Conservation (phyloP, 2,329 filamentous ascomycete genomes). For the Colletotrichum sojae region DNA sequence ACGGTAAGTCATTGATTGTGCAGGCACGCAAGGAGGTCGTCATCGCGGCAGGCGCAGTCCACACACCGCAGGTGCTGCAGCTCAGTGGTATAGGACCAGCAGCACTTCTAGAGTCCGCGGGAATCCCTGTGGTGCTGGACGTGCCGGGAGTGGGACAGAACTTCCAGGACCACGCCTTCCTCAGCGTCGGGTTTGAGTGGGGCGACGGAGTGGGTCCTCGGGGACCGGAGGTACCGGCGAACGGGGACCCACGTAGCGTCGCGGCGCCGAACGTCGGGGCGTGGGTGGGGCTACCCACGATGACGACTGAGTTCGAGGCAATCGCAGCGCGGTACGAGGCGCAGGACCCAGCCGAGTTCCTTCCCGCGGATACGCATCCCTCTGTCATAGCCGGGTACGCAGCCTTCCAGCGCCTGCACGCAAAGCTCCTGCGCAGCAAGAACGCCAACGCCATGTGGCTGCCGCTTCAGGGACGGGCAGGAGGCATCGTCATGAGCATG, state of each 20-base stretch:
- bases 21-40: conserved; percentile 52
- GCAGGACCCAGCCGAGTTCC: conserved; percentile 41
- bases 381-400: conserved; percentile 51
- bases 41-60: conserved; percentile 52
- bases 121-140: conserved; percentile 55
- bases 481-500: conserved; percentile 44
- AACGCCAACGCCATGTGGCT: conserved; percentile 39
- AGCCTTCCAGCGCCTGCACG: conserved; percentile 52
- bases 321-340: conserved; percentile 39
- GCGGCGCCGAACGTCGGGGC: conserved; percentile 42
- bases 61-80: conserved; percentile 58
- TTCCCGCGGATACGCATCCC: conserved; percentile 40
- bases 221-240: conserved; percentile 16
- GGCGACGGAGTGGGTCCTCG: conserved; percentile 9
- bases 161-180: conserved; percentile 55
- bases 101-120: conserved; percentile 50
- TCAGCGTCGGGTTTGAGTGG: conserved; percentile 42
- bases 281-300: conserved; percentile 43
- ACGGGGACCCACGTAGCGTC: conserved; percentile 27
- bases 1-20: conserved; percentile 37
- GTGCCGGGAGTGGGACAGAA: conserved; percentile 61
- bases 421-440: conserved; percentile 39
- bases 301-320: conserved; percentile 40
- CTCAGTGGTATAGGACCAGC: conserved; percentile 59
- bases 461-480: conserved; percentile 29